phyloP scores from a whole-genome alignment of 176 grass and related monocot species.

The Urochloa ruziziensis region DNA sequence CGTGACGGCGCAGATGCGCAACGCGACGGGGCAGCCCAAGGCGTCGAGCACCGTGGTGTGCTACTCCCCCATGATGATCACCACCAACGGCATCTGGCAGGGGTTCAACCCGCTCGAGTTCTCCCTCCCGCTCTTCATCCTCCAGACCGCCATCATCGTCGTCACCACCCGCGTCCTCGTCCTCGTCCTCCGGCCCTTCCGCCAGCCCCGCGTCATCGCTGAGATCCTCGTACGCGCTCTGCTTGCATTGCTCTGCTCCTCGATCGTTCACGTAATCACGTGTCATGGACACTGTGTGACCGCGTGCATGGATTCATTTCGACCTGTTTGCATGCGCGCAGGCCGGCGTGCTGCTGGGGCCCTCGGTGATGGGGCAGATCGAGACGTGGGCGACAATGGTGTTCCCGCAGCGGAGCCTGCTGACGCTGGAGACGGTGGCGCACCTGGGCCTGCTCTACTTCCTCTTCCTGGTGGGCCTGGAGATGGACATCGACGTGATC shows the following conservation, averaged over 20 bases:
- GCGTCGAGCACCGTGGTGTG: slow-evolving; percentile 42
- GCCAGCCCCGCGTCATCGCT: slow-evolving; percentile 82
- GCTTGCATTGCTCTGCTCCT: no score
- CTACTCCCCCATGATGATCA: slow-evolving; percentile 69
- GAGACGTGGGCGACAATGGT: slow-evolving; percentile 32
- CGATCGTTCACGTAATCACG: no score
- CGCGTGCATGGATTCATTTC: not conserved
- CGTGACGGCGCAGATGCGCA: slow-evolving; percentile 1
- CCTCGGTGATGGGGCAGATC: slow-evolving; percentile 57
- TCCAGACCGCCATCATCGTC: slow-evolving; percentile 80
- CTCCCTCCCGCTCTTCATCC: slow-evolving; percentile 80
- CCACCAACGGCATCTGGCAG: slow-evolving; percentile 62
- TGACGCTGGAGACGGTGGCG: slow-evolving; percentile 74
- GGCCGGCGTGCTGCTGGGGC: slow-evolving; percentile 74
- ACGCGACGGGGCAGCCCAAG: slow-evolving; percentile 26
- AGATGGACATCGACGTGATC: slow-evolving; percentile 81
- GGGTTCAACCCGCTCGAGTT: slow-evolving; percentile 65
- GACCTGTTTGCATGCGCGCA: not conserved
- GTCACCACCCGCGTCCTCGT: slow-evolving; percentile 64
- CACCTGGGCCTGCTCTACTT: slow-evolving; percentile 85
- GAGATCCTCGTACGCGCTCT: slow-evolving; percentile 58
- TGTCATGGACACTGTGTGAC: not conserved
- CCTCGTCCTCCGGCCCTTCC: slow-evolving; percentile 68
- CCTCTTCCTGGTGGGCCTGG: slow-evolving; percentile 71
- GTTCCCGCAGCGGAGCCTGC: slow-evolving; percentile 66